These are phyloP conservation scores for Capillidium heterosporum DNA, from an alignment of 371 early-diverging fungal genomes.

Conservation along the genomic window DNA sequence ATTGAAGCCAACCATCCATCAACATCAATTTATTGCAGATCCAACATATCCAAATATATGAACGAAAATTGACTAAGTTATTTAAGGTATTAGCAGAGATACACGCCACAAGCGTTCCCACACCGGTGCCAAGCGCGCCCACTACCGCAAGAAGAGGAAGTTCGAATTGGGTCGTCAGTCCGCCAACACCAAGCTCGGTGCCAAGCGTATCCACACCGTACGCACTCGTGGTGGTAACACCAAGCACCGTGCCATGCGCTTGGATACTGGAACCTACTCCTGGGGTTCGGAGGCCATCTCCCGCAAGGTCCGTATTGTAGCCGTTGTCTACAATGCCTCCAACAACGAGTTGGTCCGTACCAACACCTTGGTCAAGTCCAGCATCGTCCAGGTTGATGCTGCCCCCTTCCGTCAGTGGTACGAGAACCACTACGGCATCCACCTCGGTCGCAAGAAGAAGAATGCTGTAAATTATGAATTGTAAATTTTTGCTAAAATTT, in stretches of 20 bases:
- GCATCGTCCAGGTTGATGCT: conserved; percentile 97
- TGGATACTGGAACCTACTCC: conserved; percentile 95
- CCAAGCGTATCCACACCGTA: conserved; percentile 84
- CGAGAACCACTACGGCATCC: conserved; percentile 84
- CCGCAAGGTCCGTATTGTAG: conserved; percentile 90
- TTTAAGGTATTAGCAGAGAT: conserved; percentile 94
- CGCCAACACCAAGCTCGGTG: conserved; percentile 95
- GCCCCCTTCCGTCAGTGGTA: conserved; percentile 98
- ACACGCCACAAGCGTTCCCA: conserved; percentile 94
- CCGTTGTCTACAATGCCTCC: conserved; percentile 98
- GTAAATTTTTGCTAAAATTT: neutral
- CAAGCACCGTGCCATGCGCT: conserved; percentile 97
- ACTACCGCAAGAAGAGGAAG: conserved; percentile 98
- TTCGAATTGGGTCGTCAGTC: conserved; percentile 97
- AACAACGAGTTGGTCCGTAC: conserved; percentile 99
- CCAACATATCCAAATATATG: too few relatives aligned
- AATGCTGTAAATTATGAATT: conserved; percentile 4
- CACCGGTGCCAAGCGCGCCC: conserved; percentile 97
- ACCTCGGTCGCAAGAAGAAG: conserved; percentile 80
- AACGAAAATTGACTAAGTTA: too few relatives aligned
- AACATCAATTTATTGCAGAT: too few relatives aligned
- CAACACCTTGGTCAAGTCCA: conserved; percentile 98
- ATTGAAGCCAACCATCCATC: too few relatives aligned
- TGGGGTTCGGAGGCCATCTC: conserved; percentile 92
- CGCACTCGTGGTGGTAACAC: conserved; percentile 98